A percentile compares a stretch with the other conserved stretches of the same genome.
Evolutionary conservation across 108 stramenopile species (phyloP).

Genomic region (Chaetoceros muelleri): DNA sequence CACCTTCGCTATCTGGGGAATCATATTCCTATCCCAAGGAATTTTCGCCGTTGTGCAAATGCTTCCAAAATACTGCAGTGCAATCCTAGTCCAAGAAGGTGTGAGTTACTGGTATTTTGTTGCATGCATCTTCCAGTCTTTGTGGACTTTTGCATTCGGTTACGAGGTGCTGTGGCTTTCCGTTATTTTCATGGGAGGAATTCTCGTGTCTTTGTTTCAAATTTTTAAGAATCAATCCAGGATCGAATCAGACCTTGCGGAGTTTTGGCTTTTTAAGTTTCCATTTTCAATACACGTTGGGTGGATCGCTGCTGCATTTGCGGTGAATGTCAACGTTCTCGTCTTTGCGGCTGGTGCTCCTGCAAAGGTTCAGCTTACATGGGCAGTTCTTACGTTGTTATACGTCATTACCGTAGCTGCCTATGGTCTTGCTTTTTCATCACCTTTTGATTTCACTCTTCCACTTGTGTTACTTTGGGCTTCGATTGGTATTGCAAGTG

Average conservation of each 20-base stretch:
- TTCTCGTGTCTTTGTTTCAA: constrained; percentile 26
- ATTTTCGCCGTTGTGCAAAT: constrained; percentile 51
- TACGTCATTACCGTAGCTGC: constrained; percentile 39
- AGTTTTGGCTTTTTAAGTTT: constrained; percentile 63
- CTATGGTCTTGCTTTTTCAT: constrained; percentile 26
- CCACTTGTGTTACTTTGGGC: constrained; percentile 64
- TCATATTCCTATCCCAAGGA: constrained; percentile 62
- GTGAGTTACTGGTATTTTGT: constrained; percentile 45
- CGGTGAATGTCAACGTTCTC: constrained; percentile 64
- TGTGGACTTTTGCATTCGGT: constrained; percentile 62
- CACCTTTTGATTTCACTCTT: constrained; percentile 36
- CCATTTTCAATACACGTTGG: constrained; percentile 71
- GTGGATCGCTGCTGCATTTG: constrained; percentile 76
- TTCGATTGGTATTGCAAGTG: constrained; percentile 15
- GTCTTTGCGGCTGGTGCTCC: constrained; percentile 28
- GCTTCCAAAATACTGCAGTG: constrained; percentile 19
- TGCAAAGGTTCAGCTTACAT: constrained; percentile 26
- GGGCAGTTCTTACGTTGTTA: constrained; percentile 39
- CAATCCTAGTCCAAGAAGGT: constrained; percentile 30
- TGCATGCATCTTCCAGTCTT: constrained; percentile 39
- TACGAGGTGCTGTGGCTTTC: constrained; percentile 34
- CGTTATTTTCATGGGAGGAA: constrained; percentile 38
- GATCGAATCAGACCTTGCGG: constrained; percentile 1
- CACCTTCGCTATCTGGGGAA: constrained; percentile 76
- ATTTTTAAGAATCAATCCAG: not conserved